Percentiles rank a stretch among this genome's conserved stretches.
Evolutionary conservation across 1,139 yeast genomes (phyloP).

Genomic region (Lodderomyces metapsilosis): DNA sequence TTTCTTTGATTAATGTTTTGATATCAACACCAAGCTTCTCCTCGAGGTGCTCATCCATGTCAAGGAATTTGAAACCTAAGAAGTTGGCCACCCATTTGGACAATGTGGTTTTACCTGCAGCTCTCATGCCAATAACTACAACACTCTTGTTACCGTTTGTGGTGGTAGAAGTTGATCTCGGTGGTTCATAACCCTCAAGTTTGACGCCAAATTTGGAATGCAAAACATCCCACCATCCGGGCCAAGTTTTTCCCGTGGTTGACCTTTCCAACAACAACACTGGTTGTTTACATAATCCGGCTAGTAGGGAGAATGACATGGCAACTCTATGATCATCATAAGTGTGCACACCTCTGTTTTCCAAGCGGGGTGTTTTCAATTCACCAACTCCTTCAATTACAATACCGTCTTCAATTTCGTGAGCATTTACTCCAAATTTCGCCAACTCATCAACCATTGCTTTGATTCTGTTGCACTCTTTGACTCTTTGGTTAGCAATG

Average conservation of each 20-base stretch:
- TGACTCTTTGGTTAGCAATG: conserved; percentile 96
- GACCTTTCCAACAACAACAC: conserved; percentile 81
- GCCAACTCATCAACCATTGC: conserved; percentile 91
- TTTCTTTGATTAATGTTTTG: conserved; percentile 59
- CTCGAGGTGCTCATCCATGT: conserved; percentile 75
- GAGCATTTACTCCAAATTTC: conserved; percentile 84
- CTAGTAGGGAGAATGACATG: conserved; percentile 89
- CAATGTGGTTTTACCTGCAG: conserved; percentile 91
- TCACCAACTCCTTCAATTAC: conserved; percentile 69
- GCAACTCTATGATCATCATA: conserved; percentile 99
- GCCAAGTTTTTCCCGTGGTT: conserved; percentile 98
- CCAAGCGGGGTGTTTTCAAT: conserved; percentile 49
- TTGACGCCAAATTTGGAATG: conserved; percentile 63
- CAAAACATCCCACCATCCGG: conserved; percentile 98
- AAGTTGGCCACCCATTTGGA: conserved; percentile 76
- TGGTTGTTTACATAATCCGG: conserved; percentile 54
- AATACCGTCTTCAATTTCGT: conserved; percentile 90
- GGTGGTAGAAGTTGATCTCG: conserved; percentile 16
- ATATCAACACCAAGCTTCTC: conserved; percentile 53
- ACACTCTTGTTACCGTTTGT: conserved; percentile 52
- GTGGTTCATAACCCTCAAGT: conserved; percentile 67
- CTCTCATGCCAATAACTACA: conserved; percentile 95
- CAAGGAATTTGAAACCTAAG: conserved; percentile 72
- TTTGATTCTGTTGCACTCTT: conserved; percentile 92
- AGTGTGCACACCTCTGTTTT: conserved; percentile 57